Evolutionary conservation across 2,329 filamentous ascomycete species (phyloP).

Genomic region (Ceratocystis huliohia): DNA sequence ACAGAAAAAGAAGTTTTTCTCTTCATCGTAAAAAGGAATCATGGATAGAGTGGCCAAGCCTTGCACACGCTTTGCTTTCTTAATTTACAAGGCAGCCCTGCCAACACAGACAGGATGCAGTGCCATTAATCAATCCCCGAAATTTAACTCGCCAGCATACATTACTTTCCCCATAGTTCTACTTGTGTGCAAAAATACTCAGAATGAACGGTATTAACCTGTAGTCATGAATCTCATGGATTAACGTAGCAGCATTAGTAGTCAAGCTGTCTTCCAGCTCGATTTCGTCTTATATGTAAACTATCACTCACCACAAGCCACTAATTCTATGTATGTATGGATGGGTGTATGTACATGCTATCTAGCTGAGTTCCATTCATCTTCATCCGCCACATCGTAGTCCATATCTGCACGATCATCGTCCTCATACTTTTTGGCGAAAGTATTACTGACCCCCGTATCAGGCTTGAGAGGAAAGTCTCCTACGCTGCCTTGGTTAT

Average conservation of each 20-base stretch:
- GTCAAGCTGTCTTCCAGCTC: no score
- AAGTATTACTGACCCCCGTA: background rate
- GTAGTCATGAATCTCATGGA: no score
- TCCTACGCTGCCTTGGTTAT: background rate
- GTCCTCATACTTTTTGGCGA: slow-evolving; percentile 24
- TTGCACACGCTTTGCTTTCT: background rate
- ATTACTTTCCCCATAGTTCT: background rate
- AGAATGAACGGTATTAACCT: no score
- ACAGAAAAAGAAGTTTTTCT: background rate
- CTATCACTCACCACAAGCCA: background rate
- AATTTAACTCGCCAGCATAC: background rate
- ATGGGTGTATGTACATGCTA: background rate
- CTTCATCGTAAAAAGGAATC: background rate
- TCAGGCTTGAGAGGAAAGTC: background rate
- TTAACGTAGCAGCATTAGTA: no score
- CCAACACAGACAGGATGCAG: background rate
- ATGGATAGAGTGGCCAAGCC: background rate
- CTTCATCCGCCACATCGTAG: slow-evolving; percentile 42
- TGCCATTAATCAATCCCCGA: background rate
- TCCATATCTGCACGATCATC: slow-evolving; percentile 36
- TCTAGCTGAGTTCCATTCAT: slow-evolving; percentile 31
- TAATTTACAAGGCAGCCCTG: background rate
- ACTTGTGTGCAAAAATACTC: background rate
- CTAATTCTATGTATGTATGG: background rate
- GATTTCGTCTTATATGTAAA: no score